Conservation (phyloP, 768 basidiomycete genomes). For the Suillus decipiens region DNA sequence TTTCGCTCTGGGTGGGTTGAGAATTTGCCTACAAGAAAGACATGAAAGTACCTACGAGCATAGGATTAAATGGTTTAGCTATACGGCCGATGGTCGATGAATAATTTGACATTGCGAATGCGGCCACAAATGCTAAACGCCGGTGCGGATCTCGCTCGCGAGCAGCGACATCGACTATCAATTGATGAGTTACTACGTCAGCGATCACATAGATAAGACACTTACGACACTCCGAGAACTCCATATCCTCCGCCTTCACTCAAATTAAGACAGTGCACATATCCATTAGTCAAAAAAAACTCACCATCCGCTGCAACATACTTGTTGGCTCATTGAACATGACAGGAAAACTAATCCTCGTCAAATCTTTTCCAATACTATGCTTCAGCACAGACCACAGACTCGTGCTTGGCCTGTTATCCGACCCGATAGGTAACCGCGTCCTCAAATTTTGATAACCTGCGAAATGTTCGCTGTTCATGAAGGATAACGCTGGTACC, state of each 20-base stretch:
- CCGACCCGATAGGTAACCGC: conserved; percentile 60
- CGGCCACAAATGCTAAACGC: conserved; percentile 89
- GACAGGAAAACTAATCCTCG: conserved; percentile 93
- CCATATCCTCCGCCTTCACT: conserved; percentile 88
- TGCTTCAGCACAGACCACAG: conserved; percentile 95
- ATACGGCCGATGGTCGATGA: conserved; percentile 95
- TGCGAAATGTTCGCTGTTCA: conserved; percentile 52
- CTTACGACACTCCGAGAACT: conserved; percentile 90
- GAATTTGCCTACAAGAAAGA: not conserved
- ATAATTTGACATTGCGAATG: conserved; percentile 98
- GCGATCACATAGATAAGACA: conserved; percentile 20
- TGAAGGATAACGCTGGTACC: conserved; percentile 34
- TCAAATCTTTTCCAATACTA: conserved; percentile 95
- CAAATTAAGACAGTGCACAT: conserved; percentile 8
- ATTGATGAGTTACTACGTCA: conserved; percentile 13
- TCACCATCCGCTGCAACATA: conserved; percentile 93
- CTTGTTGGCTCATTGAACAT: conserved; percentile 94
- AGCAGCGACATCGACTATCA: conserved; percentile 80
- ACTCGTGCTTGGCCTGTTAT: conserved; percentile 86
- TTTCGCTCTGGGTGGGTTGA: conserved; percentile 63
- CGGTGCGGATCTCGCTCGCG: conserved; percentile 74
- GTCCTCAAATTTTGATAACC: conserved; percentile 70
- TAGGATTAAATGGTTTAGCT: conserved; percentile 96
- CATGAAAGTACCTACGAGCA: conserved; percentile 61
- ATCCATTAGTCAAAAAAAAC: conserved; percentile 18